Evolutionary conservation across 2,329 filamentous ascomycete species (phyloP), one percentile per base, ranked within the genome.

Genomic region (Leptographium wingfieldii): DNA sequence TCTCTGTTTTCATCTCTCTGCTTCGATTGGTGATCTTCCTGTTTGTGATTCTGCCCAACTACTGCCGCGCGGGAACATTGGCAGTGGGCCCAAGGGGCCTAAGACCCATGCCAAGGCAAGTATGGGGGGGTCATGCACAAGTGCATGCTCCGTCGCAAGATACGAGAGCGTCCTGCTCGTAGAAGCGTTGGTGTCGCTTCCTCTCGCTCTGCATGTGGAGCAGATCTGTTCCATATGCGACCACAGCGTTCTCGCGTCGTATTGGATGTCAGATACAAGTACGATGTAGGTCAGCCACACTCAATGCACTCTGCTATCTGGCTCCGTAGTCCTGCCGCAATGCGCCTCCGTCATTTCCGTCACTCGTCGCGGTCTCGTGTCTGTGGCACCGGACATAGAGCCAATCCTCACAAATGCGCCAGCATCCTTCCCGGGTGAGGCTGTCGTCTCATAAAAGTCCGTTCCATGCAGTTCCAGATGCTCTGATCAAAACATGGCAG

Each of bases 51-150:
- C 22, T 56, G 54, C 54, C 54, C 54, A 56, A 56, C 35, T 38
- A 46, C 54, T 56, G 54, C 54, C 54, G 54, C 54, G 25, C 35
- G 54, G 54, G n/a, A 56, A 11, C 53, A 55, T 55, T 55, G 10
- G 5, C 11, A 25, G 53, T 55, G 53, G 53, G 19, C 5, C 52
- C 6, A 11, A 31, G 27, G 35, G 38, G 38, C 14, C 19, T 19
- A 5, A 19, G 43, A 19, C 43, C 43, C 43, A 46, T 46, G 16
- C 7, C 43, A 31, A 31, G 7, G 31, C 31, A 22, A 22, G 22
- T 43, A 43, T 14, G 43, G 4, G 12, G 40, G 43, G 43, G 43
- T 46, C 19, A 14, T 40, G 38, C 16, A 14, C 6, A 3, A 19
- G 12, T 40, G 38, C 38, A 14, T 14, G 22, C 22, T 22, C 22